Base-by-base conservation (phyloP, 306 rosid species). In the Rosa multiflora region DNA sequence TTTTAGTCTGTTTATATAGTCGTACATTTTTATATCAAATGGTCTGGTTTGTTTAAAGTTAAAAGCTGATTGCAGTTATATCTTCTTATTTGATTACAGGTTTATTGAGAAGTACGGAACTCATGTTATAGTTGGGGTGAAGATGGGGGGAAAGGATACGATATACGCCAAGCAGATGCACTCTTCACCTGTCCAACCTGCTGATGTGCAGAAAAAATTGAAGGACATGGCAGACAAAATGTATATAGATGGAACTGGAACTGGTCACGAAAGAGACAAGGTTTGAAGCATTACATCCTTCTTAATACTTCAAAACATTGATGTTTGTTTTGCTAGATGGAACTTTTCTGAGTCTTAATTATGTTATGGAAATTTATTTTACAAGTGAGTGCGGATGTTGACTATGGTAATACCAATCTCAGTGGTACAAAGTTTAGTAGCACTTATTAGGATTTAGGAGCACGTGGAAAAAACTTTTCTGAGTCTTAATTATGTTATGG, bases 21-120 rank as follows among this genome's bases (percentile, higher is more conserved):
- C 14, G 5, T 12, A 10, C 9, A 32, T 20, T 43, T n/a, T 42
- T 69, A 10, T 23, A 12, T 11, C 40, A 3, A 2, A 5, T 63
- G 52, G 39, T 63, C 15, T 23, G 1, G 1, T 48, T 23, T 55
- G 18, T 7, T 48, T 49, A 4, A 6, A 7, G 76, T 15, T 12
- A 35, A 18, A 67, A 37, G 58, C 70, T 21, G 26, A 44, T 29
- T 61, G 48, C 32, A 52, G 3, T 67, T 70, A 5, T 18, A 13
- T 56, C 37, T 68, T 53, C 10, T 29, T 68, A 13, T 43, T 77
- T 69, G 5, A 18, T 85, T 78, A 73, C 83, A 93, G 96, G 88
- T 93, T 93, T 79, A 85, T 93, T 67, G 85, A 87, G 52, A 89
- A 84, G 82, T 91, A 87, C 51, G 98, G 98, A 67, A 93, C 98